Base-by-base conservation (phyloP, 208 protist genomes). In the Trypanosoma platydactyli region DNA sequence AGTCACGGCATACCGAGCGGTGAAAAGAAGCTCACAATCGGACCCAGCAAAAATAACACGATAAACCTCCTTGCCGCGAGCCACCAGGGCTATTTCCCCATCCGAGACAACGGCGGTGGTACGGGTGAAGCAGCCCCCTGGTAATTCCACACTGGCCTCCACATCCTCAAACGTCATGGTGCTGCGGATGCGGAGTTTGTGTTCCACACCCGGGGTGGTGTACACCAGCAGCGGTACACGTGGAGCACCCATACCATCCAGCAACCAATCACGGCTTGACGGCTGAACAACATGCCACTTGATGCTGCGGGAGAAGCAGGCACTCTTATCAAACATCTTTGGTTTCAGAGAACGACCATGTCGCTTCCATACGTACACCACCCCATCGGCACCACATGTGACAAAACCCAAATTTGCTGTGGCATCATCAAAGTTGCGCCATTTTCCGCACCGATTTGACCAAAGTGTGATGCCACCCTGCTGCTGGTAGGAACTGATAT, bases 371-470 rank as follows among this genome's bases (percentile, higher is more conserved):
- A 94, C 67, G 29, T 82, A 80, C 42, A 91, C 64, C 15, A 72
- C 57, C 12, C 76, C 80, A 51, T 92, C 83, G 57, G 27, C 56
- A 29, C 81, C 79, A 24, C 58, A 63, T 27, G 83, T 92, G 13
- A 94, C 77, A 57, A 94, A 84, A 45, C 88, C 80, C 0, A 94
- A 72, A 22, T 77, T 65, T 30, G 73, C 61, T 24, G 68, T 88
- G 18, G 77, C 77, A 16, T 18, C 27, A 35, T 68, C 55, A 52
- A 84, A 59, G 24, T 25, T 4, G n/a, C 59, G 49, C 51, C 48
- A 3, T 11, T 38, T 9, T 3, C 5, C 33, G 9, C 33, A 11
- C 33, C 9, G 5, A 38, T 38, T 3, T 38, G 3, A 9, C 5
- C 5, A 38, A 38, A 38, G 33, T 9, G 9, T 38, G 33, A 9